Base-by-base conservation (phyloP, 805 yeast genomes). In the Yarrowia sp. region DNA sequence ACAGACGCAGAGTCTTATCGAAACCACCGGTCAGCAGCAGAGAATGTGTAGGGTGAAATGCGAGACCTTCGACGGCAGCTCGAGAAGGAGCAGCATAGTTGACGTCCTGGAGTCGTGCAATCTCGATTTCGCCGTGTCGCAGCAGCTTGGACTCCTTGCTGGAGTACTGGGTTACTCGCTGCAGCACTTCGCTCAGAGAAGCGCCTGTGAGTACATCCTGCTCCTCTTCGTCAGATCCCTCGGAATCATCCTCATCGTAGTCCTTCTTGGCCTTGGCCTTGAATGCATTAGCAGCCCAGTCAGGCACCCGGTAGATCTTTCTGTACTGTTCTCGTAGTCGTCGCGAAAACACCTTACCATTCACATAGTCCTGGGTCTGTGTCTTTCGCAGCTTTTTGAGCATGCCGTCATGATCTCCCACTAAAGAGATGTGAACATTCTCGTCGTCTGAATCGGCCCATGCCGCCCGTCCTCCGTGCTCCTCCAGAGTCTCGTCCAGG, bases 361-460 rank as follows among this genome's bases (percentile, higher is more conserved):
- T 78, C 14, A 91, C 79, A 1, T 72, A 69, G 13, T 81, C 76
- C 70, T 91, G 94, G 3, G 77, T 76, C 68, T 82, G 87, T 0
- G 84, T 76, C 56, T 82, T 81, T 73, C 97, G 85, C 72, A 95
- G 81, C 78, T 94, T 95, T 71, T 85, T 87, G 39, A 88, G 77
- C 71, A 84, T 86, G 71, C 88, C 88, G 0, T 87, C 79, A 13
- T 61, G 66, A 61, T 46, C 66, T 1, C 84, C 76, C 15, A 81
- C 74, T 38, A 95, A 77, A 1, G 95, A 85, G 8, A 94, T 82
- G 20, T 80, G 79, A 33, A 90, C 72, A 52, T 81, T 82, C 70
- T 93, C 98, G 76, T 95, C 99, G 74, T 93, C 98, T 68, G 96
- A 88, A 78, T 95, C 99, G 15, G 77, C 77, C 99, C 99, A 95